Evolutionary conservation across 2,329 filamentous ascomycete genomes (phyloP).

Genomic region (Hypoxylon rubiginosum): DNA sequence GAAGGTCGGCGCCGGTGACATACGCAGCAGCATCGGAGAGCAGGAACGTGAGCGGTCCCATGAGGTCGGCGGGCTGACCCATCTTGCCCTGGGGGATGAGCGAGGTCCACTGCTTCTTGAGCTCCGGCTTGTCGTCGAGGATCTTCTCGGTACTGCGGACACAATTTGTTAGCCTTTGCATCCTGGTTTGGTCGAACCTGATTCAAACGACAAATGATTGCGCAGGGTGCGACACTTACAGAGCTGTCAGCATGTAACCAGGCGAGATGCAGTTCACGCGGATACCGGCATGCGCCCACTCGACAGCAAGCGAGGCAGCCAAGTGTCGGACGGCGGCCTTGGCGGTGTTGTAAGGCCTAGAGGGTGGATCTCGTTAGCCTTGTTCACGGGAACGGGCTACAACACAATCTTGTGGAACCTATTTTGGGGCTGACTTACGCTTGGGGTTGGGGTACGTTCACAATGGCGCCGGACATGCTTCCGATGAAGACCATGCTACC

Average conservation of each 20-base stretch:
- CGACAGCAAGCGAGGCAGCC: conserved; percentile 88
- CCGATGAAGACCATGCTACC: conserved; percentile 96
- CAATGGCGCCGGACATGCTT: conserved; percentile 93
- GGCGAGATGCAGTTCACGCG: conserved; percentile 96
- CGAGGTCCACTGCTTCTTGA: conserved; percentile 91
- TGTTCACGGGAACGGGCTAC: conserved; percentile 11
- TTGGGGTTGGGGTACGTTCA: conserved; percentile 96
- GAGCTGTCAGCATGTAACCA: conserved; percentile 94
- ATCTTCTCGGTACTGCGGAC: conserved; percentile 86
- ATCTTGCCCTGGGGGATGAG: conserved; percentile 95
- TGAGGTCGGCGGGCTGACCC: conserved; percentile 90
- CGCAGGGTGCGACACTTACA: conserved; percentile 69
- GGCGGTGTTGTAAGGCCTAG: conserved; percentile 86
- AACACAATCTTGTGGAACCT: not conserved
- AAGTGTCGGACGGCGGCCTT: conserved; percentile 94
- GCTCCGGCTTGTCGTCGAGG: conserved; percentile 89
- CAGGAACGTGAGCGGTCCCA: conserved; percentile 91
- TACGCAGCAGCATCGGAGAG: conserved; percentile 83
- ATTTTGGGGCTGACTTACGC: conserved; percentile 61
- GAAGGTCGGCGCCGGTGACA: conserved; percentile 79
- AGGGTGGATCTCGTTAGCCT: conserved; percentile 31
- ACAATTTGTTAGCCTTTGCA: conserved; percentile 31
- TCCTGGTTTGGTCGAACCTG: conserved; percentile 4
- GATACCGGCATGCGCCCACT: conserved; percentile 91
- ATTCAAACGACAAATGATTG: not conserved